Evolutionary conservation across 2,329 filamentous ascomycete species (phyloP).

Genomic region (Calonectria hawksworthii): DNA sequence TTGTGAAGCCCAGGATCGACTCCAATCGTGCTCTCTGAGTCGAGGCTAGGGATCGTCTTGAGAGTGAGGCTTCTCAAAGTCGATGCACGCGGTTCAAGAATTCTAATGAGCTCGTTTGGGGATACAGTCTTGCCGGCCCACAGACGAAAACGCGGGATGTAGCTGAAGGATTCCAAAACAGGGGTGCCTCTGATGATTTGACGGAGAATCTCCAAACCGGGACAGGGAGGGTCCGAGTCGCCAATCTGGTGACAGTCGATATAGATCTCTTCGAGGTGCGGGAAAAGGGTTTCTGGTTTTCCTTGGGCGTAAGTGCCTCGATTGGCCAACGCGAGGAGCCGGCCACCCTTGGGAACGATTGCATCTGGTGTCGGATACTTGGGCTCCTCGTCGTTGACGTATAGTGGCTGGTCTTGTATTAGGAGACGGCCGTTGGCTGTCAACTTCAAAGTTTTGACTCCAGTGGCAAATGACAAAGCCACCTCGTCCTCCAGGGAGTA

Average conservation of each 20-base stretch:
- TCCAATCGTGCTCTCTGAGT: neutral
- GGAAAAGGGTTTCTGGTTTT: neutral
- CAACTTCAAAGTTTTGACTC: neutral
- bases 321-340: neutral
- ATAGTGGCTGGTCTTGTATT: neutral
- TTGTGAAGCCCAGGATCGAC: neutral
- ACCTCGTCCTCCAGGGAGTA: neutral
- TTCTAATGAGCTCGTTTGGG: neutral
- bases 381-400: neutral
- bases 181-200: neutral
- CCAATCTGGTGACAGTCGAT: neutral
- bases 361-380: neutral
- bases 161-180: neutral
- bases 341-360: neutral
- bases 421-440: neutral
- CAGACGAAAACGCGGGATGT: neutral
- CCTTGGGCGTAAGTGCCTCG: neutral
- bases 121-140: neutral
- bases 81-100: neutral
- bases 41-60: neutral
- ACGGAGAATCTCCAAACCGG: neutral
- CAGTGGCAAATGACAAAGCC: neutral
- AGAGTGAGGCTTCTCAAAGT: neutral
- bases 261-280: neutral
- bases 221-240: neutral